These are phyloP conservation scores for Fusarium fujikuroi DNA, from an alignment of 2,329 filamentous ascomycete species.

Conservation along the genomic window DNA sequence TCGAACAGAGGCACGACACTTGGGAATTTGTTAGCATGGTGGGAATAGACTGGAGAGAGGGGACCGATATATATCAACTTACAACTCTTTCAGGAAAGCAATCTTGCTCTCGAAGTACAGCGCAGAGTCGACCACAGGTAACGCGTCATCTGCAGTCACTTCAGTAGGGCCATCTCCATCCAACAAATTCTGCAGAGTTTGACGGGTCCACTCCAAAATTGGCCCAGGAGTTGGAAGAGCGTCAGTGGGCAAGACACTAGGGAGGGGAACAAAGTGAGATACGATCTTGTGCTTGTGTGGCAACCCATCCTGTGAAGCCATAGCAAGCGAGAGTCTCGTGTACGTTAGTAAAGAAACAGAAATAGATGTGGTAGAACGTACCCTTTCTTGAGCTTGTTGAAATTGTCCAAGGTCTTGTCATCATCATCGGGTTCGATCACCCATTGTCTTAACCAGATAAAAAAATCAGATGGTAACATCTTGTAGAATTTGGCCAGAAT, in stretches of 20 bases:
- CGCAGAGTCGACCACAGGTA: constrained; percentile 20
- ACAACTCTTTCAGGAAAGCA: constrained; percentile 16
- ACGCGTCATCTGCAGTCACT: constrained; percentile 13
- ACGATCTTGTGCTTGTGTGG: constrained; percentile 2
- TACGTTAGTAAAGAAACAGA: neutral
- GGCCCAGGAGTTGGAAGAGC: neutral
- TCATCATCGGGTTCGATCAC: neutral
- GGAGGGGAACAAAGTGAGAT: constrained; percentile 2
- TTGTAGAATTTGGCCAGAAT: neutral
- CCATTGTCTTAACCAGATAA: constrained; percentile 21
- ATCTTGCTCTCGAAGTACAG: constrained; percentile 24
- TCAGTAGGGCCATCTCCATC: neutral
- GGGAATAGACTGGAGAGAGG: neutral
- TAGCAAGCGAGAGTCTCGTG: neutral
- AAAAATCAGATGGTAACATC: constrained; percentile 11
- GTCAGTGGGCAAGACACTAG: neutral
- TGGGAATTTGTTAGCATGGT: neutral
- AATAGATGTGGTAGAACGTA: neutral
- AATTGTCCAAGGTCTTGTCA: neutral
- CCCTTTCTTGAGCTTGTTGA: constrained; percentile 4
- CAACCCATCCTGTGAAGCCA: neutral
- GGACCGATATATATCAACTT: neutral
- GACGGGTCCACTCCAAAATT: constrained; percentile 25
- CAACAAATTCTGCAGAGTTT: neutral
- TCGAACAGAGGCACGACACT: constrained; percentile 19